Conservation (phyloP, 1,284 basidiomycete species). For the Thecaphora thlaspeos region DNA sequence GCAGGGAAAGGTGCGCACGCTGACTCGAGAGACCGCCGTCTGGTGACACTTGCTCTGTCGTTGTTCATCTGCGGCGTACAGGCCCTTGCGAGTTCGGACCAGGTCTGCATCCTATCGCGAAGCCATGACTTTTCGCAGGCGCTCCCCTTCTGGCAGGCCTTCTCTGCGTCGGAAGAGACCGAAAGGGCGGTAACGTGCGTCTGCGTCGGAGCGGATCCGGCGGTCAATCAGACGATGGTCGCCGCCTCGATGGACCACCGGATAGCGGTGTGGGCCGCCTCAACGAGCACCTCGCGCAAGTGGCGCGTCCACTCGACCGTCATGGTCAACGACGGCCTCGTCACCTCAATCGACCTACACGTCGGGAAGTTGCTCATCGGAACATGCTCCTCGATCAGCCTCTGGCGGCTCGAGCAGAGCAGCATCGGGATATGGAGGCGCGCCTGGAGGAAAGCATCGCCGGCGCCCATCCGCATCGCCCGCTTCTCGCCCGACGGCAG, state of each 20-base stretch:
- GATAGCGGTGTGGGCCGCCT: slow-evolving; percentile 29
- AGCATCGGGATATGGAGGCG: slow-evolving; percentile 31
- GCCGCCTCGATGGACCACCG: slow-evolving; percentile 36
- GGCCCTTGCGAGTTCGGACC: slow-evolving; percentile 30
- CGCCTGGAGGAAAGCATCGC: slow-evolving; percentile 23
- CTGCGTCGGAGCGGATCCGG: slow-evolving; percentile 13
- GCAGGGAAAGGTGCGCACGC: too few species aligned
- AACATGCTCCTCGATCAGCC: slow-evolving; percentile 11
- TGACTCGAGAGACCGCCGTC: too few species aligned
- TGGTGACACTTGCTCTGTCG: too few species aligned
- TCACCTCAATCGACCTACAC: slow-evolving; percentile 23
- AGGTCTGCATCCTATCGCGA: slow-evolving; percentile 27
- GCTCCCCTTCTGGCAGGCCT: slow-evolving; percentile 39
- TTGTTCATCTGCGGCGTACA: not conserved
- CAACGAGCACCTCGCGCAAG: slow-evolving; percentile 10
- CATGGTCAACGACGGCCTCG: slow-evolving; percentile 21
- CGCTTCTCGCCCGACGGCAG: slow-evolving; percentile 29
- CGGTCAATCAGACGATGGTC: slow-evolving; percentile 9
- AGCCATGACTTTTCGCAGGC: slow-evolving; percentile 28
- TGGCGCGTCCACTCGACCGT: slow-evolving; percentile 40
- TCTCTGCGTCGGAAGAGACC: slow-evolving; percentile 25
- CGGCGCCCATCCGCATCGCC: slow-evolving; percentile 18
- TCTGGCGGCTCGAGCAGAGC: slow-evolving; percentile 30
- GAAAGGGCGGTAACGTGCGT: slow-evolving; percentile 18
- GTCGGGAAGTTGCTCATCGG: slow-evolving; percentile 25